These are phyloP conservation scores for Diaporthe australafricana DNA, from an alignment of 2,329 filamentous ascomycete species.

Conservation along the genomic window DNA sequence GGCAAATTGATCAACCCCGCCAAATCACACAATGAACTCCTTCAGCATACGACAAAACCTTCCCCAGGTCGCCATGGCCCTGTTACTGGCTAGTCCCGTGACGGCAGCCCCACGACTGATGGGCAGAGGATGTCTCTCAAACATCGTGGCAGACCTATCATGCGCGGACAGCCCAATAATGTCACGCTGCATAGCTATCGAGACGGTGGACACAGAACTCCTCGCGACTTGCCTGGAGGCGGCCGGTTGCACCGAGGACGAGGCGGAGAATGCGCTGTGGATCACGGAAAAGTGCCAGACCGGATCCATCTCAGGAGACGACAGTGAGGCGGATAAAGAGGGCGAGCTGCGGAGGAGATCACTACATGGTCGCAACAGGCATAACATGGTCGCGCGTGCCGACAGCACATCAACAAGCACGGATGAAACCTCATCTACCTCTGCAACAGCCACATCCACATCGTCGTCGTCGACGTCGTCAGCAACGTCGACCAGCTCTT, in stretches of 20 bases:
- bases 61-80: not conserved
- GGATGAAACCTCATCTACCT: not conserved
- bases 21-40: not conserved
- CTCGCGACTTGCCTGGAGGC: not conserved
- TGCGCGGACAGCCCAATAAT: not conserved
- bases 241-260: not conserved
- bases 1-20: not conserved
- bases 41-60: constrained; percentile 15
- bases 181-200: not conserved
- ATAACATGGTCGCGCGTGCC: not conserved
- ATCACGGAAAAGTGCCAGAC: constrained; percentile 10
- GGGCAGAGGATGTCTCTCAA: not conserved
- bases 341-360: constrained; percentile 10
- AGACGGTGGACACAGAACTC: not conserved
- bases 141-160: not conserved
- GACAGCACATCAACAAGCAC: not conserved
- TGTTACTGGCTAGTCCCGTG: not conserved
- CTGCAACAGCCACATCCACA: not conserved
- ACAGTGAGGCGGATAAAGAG: not conserved
- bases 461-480: not conserved
- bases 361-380: not conserved
- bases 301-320: not conserved
- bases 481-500: not conserved
- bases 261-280: constrained; percentile 3
- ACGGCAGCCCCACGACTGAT: not conserved